Evolutionary conservation across 176 grass and related monocot genomes (phyloP).

Genomic region (Cymbopogon citratus): DNA sequence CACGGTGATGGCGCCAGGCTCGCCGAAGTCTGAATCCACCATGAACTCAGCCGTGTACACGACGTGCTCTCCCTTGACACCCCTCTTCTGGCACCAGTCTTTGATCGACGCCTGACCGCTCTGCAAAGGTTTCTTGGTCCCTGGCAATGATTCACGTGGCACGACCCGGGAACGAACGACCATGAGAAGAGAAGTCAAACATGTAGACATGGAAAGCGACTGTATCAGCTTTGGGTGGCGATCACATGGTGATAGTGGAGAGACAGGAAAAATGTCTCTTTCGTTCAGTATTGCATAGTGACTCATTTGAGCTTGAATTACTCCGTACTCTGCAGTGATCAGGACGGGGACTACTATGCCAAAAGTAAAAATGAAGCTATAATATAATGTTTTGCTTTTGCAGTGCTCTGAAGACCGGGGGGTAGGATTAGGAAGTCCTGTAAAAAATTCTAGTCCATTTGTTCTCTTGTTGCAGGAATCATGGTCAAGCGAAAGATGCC

Average conservation of each 20-base stretch:
- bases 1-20: constrained; percentile 70
- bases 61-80: constrained; percentile 67
- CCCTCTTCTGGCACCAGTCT: constrained; percentile 78
- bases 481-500: constrained; percentile 1
- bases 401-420: neutral
- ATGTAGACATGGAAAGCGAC: constrained; percentile 26
- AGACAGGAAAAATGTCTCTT: neutral
- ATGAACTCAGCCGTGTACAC: constrained; percentile 88
- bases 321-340: constrained; percentile 10
- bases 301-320: neutral
- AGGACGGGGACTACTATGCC: neutral
- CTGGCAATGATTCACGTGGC: constrained; percentile 35
- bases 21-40: constrained; percentile 65
- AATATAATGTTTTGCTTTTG: no score
- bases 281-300: neutral
- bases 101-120: constrained; percentile 59
- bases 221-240: neutral
- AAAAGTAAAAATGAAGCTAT: neutral
- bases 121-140: constrained; percentile 55
- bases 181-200: constrained; percentile 22
- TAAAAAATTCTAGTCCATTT: neutral
- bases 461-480: neutral
- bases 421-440: neutral
- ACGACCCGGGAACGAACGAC: neutral
- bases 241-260: constrained; percentile 5